A percentile compares a stretch with the other conserved stretches of the same genome.
These are phyloP conservation scores for Dothistroma pini DNA, from an alignment of 2,329 filamentous ascomycete species.

Conservation along the genomic window DNA sequence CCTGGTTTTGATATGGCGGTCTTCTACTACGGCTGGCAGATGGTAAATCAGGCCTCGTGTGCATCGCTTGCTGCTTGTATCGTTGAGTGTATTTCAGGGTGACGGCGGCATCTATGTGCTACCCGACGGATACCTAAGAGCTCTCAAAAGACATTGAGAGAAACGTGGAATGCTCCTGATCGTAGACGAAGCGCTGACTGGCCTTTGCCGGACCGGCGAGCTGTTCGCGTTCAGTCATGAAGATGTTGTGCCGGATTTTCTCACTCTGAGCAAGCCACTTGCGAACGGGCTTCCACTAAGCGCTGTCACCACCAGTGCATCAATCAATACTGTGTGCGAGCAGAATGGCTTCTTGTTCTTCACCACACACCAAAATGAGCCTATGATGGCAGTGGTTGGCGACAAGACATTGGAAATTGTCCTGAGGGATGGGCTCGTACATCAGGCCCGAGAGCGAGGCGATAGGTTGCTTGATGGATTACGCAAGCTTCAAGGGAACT, in stretches of 20 bases:
- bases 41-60: conserved; percentile 58
- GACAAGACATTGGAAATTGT: conserved; percentile 34
- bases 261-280: conserved; percentile 31
- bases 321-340: conserved; percentile 22
- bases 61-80: conserved; percentile 63
- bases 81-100: conserved; percentile 59
- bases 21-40: conserved; percentile 59
- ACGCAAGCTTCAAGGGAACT: conserved; percentile 22
- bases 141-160: conserved; percentile 53
- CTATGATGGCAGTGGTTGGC: conserved; percentile 30
- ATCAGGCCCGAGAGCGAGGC: conserved; percentile 20
- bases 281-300: conserved; percentile 32
- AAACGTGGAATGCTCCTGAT: conserved; percentile 57
- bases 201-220: conserved; percentile 52
- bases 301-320: conserved; percentile 28
- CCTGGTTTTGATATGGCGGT: conserved; percentile 52
- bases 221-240: conserved; percentile 60
- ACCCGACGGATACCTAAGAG: conserved; percentile 56
- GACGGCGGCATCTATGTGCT: conserved; percentile 59
- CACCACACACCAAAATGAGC: conserved; percentile 34
- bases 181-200: conserved; percentile 59
- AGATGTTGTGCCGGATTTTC: conserved; percentile 50
- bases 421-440: conserved; percentile 27
- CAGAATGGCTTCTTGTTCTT: conserved; percentile 30
- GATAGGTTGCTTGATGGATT: conserved; percentile 25